Evolutionary conservation across 2,329 filamentous ascomycete species (phyloP).

Genomic region (Neoarthrinium moseri): DNA sequence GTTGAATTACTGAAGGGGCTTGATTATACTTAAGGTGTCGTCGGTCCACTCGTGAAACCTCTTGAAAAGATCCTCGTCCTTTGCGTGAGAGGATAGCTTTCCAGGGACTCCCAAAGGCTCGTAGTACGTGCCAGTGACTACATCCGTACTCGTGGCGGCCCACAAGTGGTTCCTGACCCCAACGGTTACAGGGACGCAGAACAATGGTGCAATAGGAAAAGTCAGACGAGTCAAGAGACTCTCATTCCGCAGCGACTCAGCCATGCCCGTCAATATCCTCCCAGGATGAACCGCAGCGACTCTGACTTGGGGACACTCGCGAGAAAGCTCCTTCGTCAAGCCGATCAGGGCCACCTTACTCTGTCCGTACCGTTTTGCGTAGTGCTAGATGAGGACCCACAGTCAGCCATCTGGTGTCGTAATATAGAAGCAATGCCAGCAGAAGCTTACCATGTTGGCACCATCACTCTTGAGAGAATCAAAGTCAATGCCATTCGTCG

Average conservation of each 20-base stretch:
- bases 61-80: conserved; percentile 21
- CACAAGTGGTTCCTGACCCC: conserved; percentile 38
- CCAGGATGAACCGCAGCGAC: conserved; percentile 39
- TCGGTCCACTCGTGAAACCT: conserved; percentile 32
- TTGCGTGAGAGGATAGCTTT: conserved; percentile 9
- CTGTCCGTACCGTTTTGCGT: conserved; percentile 24
- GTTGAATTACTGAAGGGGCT: conserved; percentile 1
- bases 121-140: conserved; percentile 31
- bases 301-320: conserved; percentile 31
- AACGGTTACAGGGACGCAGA: conserved; percentile 25
- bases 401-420: conserved; percentile 1
- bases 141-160: conserved; percentile 28
- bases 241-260: conserved; percentile 8
- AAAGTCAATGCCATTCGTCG: conserved; percentile 29
- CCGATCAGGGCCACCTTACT: conserved; percentile 44
- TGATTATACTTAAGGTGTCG: conserved; percentile 1
- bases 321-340: conserved; percentile 28
- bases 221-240: conserved; percentile 6
- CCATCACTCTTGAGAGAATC: conserved; percentile 23
- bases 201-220: conserved; percentile 14
- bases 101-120: conserved; percentile 30
- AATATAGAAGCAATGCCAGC: neutral
- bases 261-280: conserved; percentile 34
- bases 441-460: conserved; percentile 23
- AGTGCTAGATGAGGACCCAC: conserved; percentile 7